A percentile compares a stretch with the other conserved stretches of the same genome.
Conservation (phyloP, 768 basidiomycete genomes). For the Hericium alpestre region DNA sequence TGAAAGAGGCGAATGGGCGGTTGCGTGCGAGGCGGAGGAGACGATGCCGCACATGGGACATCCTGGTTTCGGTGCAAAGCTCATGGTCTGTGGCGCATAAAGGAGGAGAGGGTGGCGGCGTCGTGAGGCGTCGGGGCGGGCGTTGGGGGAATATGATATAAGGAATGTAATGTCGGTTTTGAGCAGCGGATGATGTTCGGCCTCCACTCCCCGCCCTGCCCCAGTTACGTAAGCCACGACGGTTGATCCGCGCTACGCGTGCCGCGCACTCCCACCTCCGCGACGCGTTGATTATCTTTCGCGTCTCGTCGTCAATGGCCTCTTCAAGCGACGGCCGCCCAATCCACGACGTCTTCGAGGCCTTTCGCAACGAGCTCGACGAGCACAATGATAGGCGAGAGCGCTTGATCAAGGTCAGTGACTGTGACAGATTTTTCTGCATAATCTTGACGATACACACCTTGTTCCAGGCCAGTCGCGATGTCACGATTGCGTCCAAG, state of each 20-base stretch:
- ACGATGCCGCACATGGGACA: conserved; percentile 75
- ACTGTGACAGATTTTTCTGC: background rate
- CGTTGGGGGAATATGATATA: background rate
- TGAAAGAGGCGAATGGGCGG: conserved; percentile 30
- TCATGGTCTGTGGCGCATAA: conserved; percentile 22
- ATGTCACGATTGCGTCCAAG: conserved; percentile 86
- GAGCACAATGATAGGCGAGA: conserved; percentile 82
- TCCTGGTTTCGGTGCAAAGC: conserved; percentile 53
- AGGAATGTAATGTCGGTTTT: background rate
- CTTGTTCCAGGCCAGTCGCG: conserved; percentile 55
- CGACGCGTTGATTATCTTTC: background rate
- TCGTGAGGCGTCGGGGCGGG: background rate
- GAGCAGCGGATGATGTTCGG: no score
- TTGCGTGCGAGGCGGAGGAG: conserved; percentile 33
- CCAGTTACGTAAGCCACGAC: background rate
- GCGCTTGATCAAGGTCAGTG: conserved; percentile 72
- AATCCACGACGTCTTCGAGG: conserved; percentile 35
- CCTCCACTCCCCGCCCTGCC: background rate
- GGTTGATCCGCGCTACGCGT: background rate
- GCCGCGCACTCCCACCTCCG: background rate
- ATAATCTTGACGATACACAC: background rate
- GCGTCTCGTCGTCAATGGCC: conserved; percentile 3
- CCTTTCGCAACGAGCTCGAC: conserved; percentile 67
- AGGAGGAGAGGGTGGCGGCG: background rate
- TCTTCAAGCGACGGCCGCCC: conserved; percentile 4